Evolutionary conservation across 495 filamentous ascomycete genomes (phyloP).

Genomic region (Penicillium waksmanii): DNA sequence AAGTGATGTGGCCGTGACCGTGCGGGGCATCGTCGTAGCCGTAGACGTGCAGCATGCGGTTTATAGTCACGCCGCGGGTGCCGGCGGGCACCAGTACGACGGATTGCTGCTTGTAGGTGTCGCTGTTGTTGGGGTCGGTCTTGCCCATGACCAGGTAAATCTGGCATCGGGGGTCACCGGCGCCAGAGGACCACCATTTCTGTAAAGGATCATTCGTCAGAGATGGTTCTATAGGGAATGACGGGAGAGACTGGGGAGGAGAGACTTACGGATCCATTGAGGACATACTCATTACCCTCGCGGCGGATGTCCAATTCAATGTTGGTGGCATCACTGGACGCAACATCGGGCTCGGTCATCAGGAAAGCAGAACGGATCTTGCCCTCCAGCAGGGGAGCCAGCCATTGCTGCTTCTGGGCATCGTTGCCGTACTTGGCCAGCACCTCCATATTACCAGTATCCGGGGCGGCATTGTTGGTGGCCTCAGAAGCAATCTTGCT

Average conservation of each 20-base stretch:
- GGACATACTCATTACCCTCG: conserved; percentile 80
- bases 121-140: conserved; percentile 67
- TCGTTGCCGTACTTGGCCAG: conserved; percentile 91
- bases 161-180: conserved; percentile 86
- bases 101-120: conserved; percentile 85
- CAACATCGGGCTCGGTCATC: conserved; percentile 89
- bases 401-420: conserved; percentile 85
- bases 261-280: conserved; percentile 75
- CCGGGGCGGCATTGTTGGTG: conserved; percentile 87
- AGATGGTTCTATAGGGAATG: neutral
- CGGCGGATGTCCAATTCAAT: conserved; percentile 79
- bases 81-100: conserved; percentile 82
- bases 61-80: conserved; percentile 75
- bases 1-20: conserved; percentile 87
- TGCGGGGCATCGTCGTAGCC: conserved; percentile 95
- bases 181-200: conserved; percentile 98
- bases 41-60: conserved; percentile 87
- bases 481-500: conserved; percentile 81
- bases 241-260: neutral
- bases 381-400: conserved; percentile 80
- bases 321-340: conserved; percentile 86
- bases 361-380: conserved; percentile 87
- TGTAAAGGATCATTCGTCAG: conserved; percentile 27
- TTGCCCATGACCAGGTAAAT: conserved; percentile 95
- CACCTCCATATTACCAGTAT: conserved; percentile 97